Evolutionary conservation across 1,284 basidiomycete genomes (phyloP).

Genomic region (Pseudozyma thailandica): DNA sequence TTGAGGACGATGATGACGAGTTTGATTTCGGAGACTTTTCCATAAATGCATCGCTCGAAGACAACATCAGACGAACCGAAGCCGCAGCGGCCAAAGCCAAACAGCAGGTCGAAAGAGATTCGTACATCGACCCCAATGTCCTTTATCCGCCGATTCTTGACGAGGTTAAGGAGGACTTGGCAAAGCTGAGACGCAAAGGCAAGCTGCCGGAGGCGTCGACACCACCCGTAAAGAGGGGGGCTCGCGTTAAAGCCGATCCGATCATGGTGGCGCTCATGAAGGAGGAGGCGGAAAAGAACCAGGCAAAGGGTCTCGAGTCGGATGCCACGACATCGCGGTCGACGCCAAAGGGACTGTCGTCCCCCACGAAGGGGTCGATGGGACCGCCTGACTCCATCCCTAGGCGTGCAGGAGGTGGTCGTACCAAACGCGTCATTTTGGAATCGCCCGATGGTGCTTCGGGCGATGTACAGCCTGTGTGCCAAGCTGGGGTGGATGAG

Average conservation of each 20-base stretch:
- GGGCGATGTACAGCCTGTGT: background rate
- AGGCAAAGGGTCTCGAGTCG: background rate
- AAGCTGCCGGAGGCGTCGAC: slow-evolving; percentile 5
- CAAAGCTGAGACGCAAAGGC: background rate
- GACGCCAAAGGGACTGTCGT: slow-evolving; percentile 7
- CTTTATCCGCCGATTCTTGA: slow-evolving; percentile 2
- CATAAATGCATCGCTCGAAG: slow-evolving; percentile 33
- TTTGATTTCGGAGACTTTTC: slow-evolving; percentile 25
- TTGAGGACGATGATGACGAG: slow-evolving; percentile 21
- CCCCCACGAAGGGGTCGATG: slow-evolving; percentile 34
- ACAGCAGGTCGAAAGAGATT: background rate
- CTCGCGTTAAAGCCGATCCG: slow-evolving; percentile 7
- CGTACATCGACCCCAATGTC: background rate
- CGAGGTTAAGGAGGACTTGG: background rate
- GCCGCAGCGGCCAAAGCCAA: slow-evolving; percentile 23
- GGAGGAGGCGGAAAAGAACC: slow-evolving; percentile 7
- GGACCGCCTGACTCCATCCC: slow-evolving; percentile 44
- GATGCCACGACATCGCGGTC: background rate
- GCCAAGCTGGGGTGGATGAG: background rate
- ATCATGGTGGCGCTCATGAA: slow-evolving; percentile 14
- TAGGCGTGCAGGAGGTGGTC: slow-evolving; percentile 20
- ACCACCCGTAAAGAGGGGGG: background rate
- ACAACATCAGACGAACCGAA: slow-evolving; percentile 15
- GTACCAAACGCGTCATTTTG: slow-evolving; percentile 18
- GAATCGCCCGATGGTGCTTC: slow-evolving; percentile 25